Base-by-base conservation (phyloP, 768 basidiomycete genomes). In the Nidularia pulvinata region DNA sequence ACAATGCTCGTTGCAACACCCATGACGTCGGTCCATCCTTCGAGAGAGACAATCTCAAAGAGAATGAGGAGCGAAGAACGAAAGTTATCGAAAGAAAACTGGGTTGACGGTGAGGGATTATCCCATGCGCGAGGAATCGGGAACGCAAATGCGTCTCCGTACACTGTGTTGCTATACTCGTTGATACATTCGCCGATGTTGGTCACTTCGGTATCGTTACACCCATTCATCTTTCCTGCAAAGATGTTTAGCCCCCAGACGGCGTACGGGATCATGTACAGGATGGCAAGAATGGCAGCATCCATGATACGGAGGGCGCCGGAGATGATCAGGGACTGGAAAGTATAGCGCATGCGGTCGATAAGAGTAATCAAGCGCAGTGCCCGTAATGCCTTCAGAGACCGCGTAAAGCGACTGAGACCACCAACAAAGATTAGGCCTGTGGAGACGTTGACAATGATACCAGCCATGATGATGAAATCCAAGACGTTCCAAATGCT, bases 1-100 rank as follows among this genome's bases (percentile, higher is more conserved):
- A 82, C 86, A 57, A 97, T 89, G 56, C 86, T 84, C 67, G 90
- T 90, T 1, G 88, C 88, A 25, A 87, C 79, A 36, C 70, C 72
- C 89, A 97, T 89, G 48, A 95, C 96, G 64, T 95, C 93, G n/a
- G 91, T 82, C 96, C 95, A 98, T 2, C 96, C 96, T 71, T 96
- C 95, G 48, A 97, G 73, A 0, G 95, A 96, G 22, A 98, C 93
- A 59, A 96, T 94, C 71, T 98, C 96, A 61, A 97, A 98, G 1
- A 98, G 79, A 62, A 98, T 97, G 50, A 98, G 80, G 39, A 98
- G 74, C 0, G 93, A 89, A 3, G 86, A 72, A 6, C 82, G 78
- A 70, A 98, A 98, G 11, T 76, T 84, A 69, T 98, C 96, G 64
- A 98, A 98, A 2, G 88, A 89, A 73, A 94, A 98, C 1, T 80